Percentiles rank a stretch among this genome's conserved stretches.
These are phyloP conservation scores for Phytophthora pinifolia DNA, from an alignment of 352 stramenopile genomes.

Conservation along the genomic window DNA sequence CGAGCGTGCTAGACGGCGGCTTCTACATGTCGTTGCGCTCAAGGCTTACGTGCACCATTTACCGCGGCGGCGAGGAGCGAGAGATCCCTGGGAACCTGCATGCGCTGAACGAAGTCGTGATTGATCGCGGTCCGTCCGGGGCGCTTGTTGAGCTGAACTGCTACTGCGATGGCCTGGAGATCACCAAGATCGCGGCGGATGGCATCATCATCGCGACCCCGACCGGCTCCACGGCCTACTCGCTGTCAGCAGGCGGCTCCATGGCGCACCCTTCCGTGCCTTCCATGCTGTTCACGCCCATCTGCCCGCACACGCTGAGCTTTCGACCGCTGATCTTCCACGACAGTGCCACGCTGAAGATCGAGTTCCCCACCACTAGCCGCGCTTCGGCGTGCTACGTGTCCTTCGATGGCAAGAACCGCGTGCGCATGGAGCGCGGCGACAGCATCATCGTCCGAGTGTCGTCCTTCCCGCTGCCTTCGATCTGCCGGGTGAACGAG, in stretches of 20 bases:
- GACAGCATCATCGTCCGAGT: constrained; percentile 87
- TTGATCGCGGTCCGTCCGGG: constrained; percentile 92
- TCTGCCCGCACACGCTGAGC: constrained; percentile 97
- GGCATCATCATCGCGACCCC: constrained; percentile 99
- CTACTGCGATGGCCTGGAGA: constrained; percentile 95
- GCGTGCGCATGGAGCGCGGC: constrained; percentile 82
- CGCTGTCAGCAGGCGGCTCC: constrained; percentile 95
- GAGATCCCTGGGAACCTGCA: constrained; percentile 77
- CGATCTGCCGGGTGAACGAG: constrained; percentile 86
- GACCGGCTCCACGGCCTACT: constrained; percentile 98
- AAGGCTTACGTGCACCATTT: constrained; percentile 70
- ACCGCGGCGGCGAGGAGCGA: constrained; percentile 53
- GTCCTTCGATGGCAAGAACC: constrained; percentile 92
- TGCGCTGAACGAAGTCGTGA: constrained; percentile 98
- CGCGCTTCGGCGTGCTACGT: constrained; percentile 78
- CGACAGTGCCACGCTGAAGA: constrained; percentile 90
- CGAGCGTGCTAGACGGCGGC: constrained; percentile 71
- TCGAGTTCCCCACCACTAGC: constrained; percentile 84
- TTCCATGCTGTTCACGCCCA: constrained; percentile 97
- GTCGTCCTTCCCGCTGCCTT: constrained; percentile 87
- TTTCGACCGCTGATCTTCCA: constrained; percentile 92
- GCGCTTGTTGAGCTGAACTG: constrained; percentile 96
- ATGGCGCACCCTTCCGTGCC: constrained; percentile 98
- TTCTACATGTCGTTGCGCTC: constrained; percentile 87
- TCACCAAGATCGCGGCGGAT: constrained; percentile 95